A percentile compares a stretch with the other conserved stretches of the same genome.
Evolutionary conservation across 2,329 filamentous ascomycete species (phyloP).

Genomic region (Alternaria sp.): DNA sequence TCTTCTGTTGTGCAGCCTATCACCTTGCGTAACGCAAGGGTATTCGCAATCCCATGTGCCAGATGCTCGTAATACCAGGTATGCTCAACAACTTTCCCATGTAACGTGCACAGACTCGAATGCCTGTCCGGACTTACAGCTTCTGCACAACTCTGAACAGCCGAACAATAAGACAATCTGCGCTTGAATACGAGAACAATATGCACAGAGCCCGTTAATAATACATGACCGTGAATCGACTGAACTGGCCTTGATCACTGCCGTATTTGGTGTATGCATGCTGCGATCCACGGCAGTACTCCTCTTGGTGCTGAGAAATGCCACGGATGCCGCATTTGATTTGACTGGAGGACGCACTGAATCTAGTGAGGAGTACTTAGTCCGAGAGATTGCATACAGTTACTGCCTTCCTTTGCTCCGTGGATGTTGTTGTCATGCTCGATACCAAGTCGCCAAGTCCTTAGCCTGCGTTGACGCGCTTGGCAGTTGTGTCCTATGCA

Average conservation of each 20-base stretch:
- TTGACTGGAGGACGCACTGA: not conserved
- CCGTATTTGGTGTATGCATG: not conserved
- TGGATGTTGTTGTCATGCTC: not conserved
- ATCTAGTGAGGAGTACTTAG: not conserved
- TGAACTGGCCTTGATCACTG: not conserved
- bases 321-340: not conserved
- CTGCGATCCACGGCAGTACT: not conserved
- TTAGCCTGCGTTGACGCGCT: conserved; percentile 2
- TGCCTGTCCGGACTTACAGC: not conserved
- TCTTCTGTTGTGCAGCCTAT: not conserved
- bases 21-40: not conserved
- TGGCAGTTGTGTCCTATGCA: not conserved
- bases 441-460: conserved; percentile 8
- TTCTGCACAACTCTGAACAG: not conserved
- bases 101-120: not conserved
- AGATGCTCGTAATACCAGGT: not conserved
- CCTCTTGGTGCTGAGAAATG: not conserved
- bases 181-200: not conserved
- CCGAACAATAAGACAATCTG: not conserved
- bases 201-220: not conserved
- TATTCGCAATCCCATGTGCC: not conserved
- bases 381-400: not conserved
- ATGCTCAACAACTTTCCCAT: not conserved
- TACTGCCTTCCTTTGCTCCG: conserved; percentile 1
- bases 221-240: not conserved